phyloP scores from a whole-genome alignment of 495 filamentous ascomycete genomes.

The Podospora conica region DNA sequence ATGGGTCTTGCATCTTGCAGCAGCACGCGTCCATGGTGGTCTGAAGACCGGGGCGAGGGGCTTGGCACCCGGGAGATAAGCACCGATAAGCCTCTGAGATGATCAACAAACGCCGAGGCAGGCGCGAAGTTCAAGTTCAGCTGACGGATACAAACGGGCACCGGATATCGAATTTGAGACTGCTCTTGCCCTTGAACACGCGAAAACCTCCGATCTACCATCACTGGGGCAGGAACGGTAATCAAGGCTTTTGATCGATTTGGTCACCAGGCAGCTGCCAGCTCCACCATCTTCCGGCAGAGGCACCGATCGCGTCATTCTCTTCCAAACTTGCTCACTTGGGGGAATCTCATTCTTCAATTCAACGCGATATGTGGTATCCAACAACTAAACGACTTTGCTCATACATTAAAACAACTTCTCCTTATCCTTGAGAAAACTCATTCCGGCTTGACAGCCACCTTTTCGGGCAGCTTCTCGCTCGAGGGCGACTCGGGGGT shows the following conservation, averaged over 20 bases:
- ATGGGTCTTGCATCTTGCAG: neutral
- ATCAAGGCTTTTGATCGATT: neutral
- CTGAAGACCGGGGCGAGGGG: neutral
- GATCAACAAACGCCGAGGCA: neutral
- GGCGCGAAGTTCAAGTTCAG: neutral
- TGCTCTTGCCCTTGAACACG: neutral
- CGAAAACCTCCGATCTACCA: neutral
- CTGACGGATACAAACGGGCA: neutral
- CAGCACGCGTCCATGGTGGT: neutral
- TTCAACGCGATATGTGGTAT: neutral
- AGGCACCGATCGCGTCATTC: neutral
- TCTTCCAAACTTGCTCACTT: neutral
- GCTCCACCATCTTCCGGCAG: neutral
- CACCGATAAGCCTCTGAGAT: neutral
- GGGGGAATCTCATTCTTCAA: too few species aligned
- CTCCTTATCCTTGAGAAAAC: too few species aligned
- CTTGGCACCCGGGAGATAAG: neutral
- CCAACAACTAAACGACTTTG: neutral
- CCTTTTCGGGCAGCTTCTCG: slow-evolving; percentile 1
- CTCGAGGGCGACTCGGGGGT: neutral
- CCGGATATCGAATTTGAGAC: neutral
- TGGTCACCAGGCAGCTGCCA: neutral
- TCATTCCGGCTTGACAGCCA: slow-evolving; percentile 3
- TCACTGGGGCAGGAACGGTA: neutral
- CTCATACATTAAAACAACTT: neutral